A percentile compares a stretch with the other conserved stretches of the same genome.
Conservation (phyloP, 306 rosid genomes). For the Amphicarpaea edgeworthii region DNA sequence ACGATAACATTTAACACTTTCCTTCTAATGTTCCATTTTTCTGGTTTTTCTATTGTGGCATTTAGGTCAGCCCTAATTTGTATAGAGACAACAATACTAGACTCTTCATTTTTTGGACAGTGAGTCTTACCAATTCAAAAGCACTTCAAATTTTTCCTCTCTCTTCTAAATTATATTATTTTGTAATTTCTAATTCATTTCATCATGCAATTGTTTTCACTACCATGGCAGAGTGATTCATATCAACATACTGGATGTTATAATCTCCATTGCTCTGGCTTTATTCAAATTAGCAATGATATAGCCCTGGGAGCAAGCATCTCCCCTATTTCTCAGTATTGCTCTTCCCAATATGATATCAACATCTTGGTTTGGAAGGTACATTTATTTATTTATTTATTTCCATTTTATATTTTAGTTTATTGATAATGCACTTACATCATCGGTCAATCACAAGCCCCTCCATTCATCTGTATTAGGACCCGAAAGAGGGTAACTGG, state of each 20-base stretch:
- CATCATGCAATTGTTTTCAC: slow-evolving; percentile 18
- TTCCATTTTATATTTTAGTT: slow-evolving; percentile 29
- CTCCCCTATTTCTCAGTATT: slow-evolving; percentile 59
- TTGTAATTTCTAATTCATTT: slow-evolving; percentile 32
- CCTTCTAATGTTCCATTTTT: slow-evolving; percentile 38
- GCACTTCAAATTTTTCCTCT: slow-evolving; percentile 21
- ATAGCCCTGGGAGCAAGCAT: slow-evolving; percentile 67
- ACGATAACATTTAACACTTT: slow-evolving; percentile 21
- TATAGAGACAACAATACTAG: slow-evolving; percentile 68
- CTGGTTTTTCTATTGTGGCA: slow-evolving; percentile 29
- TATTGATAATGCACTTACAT: too few species aligned
- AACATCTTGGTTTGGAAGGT: slow-evolving; percentile 70
- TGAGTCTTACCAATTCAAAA: slow-evolving; percentile 46
- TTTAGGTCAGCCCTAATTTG: slow-evolving; percentile 63
- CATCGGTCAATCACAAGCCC: too few species aligned
- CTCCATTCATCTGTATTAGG: too few species aligned
- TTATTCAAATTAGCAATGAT: slow-evolving; percentile 61
- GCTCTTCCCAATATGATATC: slow-evolving; percentile 65
- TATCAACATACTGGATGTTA: slow-evolving; percentile 75
- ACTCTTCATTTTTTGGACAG: slow-evolving; percentile 71
- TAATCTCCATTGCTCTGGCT: slow-evolving; percentile 68
- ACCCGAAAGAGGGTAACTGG: slow-evolving; percentile 73
- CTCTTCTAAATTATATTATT: neutral
- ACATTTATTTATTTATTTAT: neutral
- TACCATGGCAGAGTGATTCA: slow-evolving; percentile 62